Base-by-base conservation (phyloP, 2,329 filamentous ascomycete species). In the Fusarium xyrophilum region DNA sequence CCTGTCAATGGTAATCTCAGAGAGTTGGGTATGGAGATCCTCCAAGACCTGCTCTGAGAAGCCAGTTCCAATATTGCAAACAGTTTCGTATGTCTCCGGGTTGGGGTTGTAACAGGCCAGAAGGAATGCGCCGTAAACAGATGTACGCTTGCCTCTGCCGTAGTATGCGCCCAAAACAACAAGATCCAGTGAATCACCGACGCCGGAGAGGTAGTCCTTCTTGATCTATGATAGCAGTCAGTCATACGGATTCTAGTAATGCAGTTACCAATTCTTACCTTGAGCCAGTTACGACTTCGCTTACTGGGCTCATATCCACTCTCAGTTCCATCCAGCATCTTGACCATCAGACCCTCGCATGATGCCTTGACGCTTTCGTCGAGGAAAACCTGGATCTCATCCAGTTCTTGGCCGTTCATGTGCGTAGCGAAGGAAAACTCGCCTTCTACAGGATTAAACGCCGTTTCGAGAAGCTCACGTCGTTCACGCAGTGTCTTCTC, bases 301-400 rank as follows among this genome's bases (percentile, higher is more conserved):
- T 97, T 97, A 75, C 93, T 97, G 23, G 96, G 96, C 80, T 98
- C 95, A 77, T 99, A 99, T 73, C 92, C 93, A 72, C 93, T 97
- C 79, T 97, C 95, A 10, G 87, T 83, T 1, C 95, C 96, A 77
- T 98, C 95, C 62, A 99, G 82, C 96, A 99, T 99, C 83, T 99
- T 99, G 17, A 99, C 96, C 96, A 99, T 99, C 55, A 99, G 84
- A 14, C 96, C 96, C 82, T 99, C 96, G 76, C 96, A 99, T 1
- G 93, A 96, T 4, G 94, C 93, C 79, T 97, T 97, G 68, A 99
- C 91, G 74, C 92, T 96, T 62, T 98, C 95, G 75, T 99, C 96
- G 4, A 99, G 85, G 74, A 99, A 91, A 2, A 85, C 86, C 76
- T 98, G 95, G 56, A 99, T 99, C 75, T 97, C 93, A 55, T 98